Conservation (phyloP, 1,139 yeast species). For the Candida glucosophila region DNA sequence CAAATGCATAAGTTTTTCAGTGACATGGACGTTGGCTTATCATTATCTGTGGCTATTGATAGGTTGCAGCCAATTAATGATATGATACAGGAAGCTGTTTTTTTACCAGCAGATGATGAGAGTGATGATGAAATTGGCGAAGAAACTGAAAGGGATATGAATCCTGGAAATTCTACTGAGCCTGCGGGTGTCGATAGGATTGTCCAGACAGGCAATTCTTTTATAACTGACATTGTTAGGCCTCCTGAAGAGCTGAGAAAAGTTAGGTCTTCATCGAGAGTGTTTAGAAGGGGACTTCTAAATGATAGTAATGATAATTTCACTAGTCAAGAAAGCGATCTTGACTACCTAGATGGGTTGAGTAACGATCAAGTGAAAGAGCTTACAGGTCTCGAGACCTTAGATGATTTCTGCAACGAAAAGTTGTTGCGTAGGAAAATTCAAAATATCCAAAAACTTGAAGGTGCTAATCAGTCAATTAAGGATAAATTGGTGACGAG, state of each 20-base stretch:
- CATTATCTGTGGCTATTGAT: constrained; percentile 46
- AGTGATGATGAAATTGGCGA: constrained; percentile 19
- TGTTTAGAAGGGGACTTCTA: no score
- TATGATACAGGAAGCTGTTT: constrained; percentile 39
- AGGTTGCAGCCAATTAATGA: constrained; percentile 49
- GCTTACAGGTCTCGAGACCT: constrained; percentile 30
- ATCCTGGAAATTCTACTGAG: constrained; percentile 26
- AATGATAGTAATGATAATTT: constrained; percentile 11
- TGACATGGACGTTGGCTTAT: constrained; percentile 44
- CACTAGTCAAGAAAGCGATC: constrained; percentile 22
- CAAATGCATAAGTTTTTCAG: constrained; percentile 43
- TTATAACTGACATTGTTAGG: constrained; percentile 41
- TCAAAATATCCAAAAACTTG: constrained; percentile 42
- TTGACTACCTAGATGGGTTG: constrained; percentile 31
- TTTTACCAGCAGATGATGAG: constrained; percentile 41
- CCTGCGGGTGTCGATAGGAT: constrained; percentile 51
- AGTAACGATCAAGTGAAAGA: constrained; percentile 26
- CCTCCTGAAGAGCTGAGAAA: constrained; percentile 21
- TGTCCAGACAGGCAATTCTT: constrained; percentile 37
- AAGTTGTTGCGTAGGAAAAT: constrained; percentile 48
- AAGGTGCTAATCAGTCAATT: constrained; percentile 38
- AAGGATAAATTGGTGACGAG: constrained; percentile 61
- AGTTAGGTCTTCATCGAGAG: constrained; percentile 2
- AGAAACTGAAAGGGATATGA: constrained; percentile 12
- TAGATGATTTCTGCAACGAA: constrained; percentile 46